Evolutionary conservation across 192 early-diverging fungal genomes (phyloP).

Genomic region (Umbelopsis ramanniana): DNA sequence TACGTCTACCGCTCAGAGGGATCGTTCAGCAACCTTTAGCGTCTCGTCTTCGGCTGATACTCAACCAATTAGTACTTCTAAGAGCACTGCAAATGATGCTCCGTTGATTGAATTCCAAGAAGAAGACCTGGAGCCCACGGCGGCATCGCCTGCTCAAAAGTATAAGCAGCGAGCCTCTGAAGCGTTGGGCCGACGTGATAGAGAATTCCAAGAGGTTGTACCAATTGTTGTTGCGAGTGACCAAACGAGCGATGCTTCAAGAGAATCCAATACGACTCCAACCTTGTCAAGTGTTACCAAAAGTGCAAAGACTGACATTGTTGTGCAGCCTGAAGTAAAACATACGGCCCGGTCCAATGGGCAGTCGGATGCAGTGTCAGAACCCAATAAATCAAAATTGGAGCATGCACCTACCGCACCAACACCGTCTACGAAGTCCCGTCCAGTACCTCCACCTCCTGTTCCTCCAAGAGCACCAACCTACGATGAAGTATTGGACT

Average conservation of each 20-base stretch:
- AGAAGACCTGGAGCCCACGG: not conserved
- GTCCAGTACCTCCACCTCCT: slow-evolving; percentile 15
- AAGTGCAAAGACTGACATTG: not conserved
- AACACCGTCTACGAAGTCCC: not conserved
- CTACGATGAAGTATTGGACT: not conserved
- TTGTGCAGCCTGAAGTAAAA: not conserved
- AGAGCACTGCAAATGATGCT: not conserved
- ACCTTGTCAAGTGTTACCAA: too few relatives aligned
- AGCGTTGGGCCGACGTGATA: not conserved
- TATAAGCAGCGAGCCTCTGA: slow-evolving; percentile 2
- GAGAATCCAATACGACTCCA: too few relatives aligned
- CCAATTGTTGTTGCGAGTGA: not conserved
- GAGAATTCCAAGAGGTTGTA: not conserved
- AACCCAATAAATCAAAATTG: not conserved
- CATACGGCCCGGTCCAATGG: not conserved
- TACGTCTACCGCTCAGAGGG: not conserved
- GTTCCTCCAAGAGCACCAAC: slow-evolving; percentile 3
- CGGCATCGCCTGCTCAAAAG: slow-evolving; percentile 4
- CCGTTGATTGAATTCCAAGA: not conserved
- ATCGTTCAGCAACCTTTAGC: not conserved
- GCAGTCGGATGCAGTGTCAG: not conserved
- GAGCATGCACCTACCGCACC: not conserved
- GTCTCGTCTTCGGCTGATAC: not conserved
- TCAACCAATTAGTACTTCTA: not conserved
- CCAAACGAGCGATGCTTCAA: not conserved